Evolutionary conservation across 345 rosid species (phyloP), one percentile per base, ranked within the genome.

Genomic region (Aegle marmelos): DNA sequence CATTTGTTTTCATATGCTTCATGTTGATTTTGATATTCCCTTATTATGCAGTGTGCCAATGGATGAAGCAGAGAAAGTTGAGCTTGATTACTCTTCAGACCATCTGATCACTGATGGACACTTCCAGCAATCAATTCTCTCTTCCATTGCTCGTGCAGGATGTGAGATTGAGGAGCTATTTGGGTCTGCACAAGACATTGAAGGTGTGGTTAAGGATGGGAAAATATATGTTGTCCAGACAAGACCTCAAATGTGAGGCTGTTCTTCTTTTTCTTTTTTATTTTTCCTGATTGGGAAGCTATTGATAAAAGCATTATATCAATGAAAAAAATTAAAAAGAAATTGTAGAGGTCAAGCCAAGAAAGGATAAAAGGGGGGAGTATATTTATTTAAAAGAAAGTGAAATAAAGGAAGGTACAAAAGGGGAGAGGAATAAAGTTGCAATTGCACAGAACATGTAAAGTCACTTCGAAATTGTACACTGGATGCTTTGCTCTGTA

Each of bases 151-250:
- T 56, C 81, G 85, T 0, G 95, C 95, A 0, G 99, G 99, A 78
- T 86, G 79, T 59, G 93, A 86, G 57, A 90, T 96, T 2, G 99
- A 96, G 80, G 92, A 96, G 76, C 85, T 96, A 14, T 92, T 90
- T 56, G 98, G 98, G 80, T 83, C 97, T 78, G 81, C 98, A 2
- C 99, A 96, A 72, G 99, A 96, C 86, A 94, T 96, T 27, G 99
- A 96, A 89, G 99, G 99, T 3, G 99, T 91, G 36, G 82, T 96
- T 33, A 89, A 87, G 83, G 98, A 91, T 21, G 94, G 97, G 75
- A 92, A 96, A 78, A 79, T 96, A 82, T 94, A 90, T 36, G 94
- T 94, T 62, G 99, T 96, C 48, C 99, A 94, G 83, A 96, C 99
- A 72, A 87, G 99, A 82, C 98, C 98, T 28, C 99, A 94, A 88